Evolutionary conservation across 2,329 filamentous ascomycete species (phyloP), one percentile per base, ranked within the genome.

Genomic region (Colletotrichum shisoi): DNA sequence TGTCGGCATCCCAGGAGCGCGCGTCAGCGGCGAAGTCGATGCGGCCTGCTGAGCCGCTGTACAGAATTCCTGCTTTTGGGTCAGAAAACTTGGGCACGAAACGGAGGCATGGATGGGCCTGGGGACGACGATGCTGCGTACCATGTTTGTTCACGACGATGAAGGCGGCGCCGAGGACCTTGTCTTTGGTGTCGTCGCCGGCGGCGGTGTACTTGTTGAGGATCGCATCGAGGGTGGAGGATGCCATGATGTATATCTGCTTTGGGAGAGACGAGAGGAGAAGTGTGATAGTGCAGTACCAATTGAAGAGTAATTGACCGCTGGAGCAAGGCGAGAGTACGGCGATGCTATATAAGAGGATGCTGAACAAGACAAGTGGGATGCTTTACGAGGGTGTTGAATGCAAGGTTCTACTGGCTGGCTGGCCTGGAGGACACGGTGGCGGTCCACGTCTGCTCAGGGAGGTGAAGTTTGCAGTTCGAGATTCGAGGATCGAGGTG

Each of bases 81-180:
- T 58, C 5, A 70, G 64, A 4, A 34, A 31, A 31, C 31, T 34
- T 9, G 8, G 31, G 31, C 2, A 1, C 31, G 31, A 8, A 34
- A 34, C 7, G 31, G 31, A 34, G 8, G 8, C 31, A 34, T 34
- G 8, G 7, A 34, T 34, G 8, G 7, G 31, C 31, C 31, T 9
- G 31, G 5, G 5, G 27, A 9, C 7, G 4, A 49, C 7, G 39
- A 11, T 2, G 4, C 27, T 21, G 68, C 69, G 34, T 49, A 75
- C 78, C 76, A 58, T 79, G 59, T 58, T 73, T 71, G 65, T 76
- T 70, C 4, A 75, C 72, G 7, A 79, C 76, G 9, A 76, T 68
- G 57, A 79, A 79, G 3, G 78, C 73, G 1, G 76, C 78, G 31
- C 79, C 79, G 3, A 78, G 75, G 17, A 79, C 65, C 70, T 76